A percentile compares a stretch with the other conserved stretches of the same genome.
These are phyloP conservation scores for Bryoerythrophyllum caledonicum DNA, from an alignment of 225 moss, liverwort and hornwort genomes.

Conservation along the genomic window DNA sequence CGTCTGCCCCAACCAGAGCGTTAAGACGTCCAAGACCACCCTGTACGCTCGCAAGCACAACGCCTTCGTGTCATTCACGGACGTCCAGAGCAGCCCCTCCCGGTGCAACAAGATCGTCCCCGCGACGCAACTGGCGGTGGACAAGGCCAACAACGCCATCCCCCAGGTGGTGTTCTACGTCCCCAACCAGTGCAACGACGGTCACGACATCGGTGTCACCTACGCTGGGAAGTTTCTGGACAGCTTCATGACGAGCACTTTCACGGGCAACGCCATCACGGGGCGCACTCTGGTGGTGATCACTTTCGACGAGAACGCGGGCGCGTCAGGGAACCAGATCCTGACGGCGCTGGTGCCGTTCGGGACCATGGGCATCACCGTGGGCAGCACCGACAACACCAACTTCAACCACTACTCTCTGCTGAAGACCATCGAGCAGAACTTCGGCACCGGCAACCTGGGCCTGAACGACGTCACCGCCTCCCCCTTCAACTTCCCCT, in stretches of 20 bases:
- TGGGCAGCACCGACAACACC: conserved; percentile 7
- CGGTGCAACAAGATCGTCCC: conserved; percentile 14
- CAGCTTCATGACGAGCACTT: conserved; percentile 11
- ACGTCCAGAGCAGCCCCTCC: background rate
- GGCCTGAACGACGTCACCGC: background rate
- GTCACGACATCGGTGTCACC: too few relatives aligned
- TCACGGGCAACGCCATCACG: conserved; percentile 15
- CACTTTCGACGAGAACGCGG: conserved; percentile 9
- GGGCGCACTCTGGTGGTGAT: conserved; percentile 4
- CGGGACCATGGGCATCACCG: conserved; percentile 10
- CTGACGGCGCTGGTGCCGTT: background rate
- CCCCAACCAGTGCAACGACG: too few relatives aligned
- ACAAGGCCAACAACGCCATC: background rate
- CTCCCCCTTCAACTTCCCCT: conserved; percentile 10
- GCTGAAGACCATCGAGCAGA: conserved; percentile 13
- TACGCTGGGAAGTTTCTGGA: too few relatives aligned
- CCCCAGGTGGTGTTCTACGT: too few relatives aligned
- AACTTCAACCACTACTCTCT: conserved; percentile 9
- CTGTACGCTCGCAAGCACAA: conserved; percentile 18
- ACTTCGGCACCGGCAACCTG: conserved; percentile 7
- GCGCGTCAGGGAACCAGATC: background rate
- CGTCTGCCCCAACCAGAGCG: conserved; percentile 4
- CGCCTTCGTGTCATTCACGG: conserved; percentile 13
- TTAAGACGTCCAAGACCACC: background rate
- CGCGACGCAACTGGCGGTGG: background rate